Percentiles rank a stretch among this genome's conserved stretches.
Conservation (phyloP, 2,329 filamentous ascomycete species). For the Colletotrichum tropicale region DNA sequence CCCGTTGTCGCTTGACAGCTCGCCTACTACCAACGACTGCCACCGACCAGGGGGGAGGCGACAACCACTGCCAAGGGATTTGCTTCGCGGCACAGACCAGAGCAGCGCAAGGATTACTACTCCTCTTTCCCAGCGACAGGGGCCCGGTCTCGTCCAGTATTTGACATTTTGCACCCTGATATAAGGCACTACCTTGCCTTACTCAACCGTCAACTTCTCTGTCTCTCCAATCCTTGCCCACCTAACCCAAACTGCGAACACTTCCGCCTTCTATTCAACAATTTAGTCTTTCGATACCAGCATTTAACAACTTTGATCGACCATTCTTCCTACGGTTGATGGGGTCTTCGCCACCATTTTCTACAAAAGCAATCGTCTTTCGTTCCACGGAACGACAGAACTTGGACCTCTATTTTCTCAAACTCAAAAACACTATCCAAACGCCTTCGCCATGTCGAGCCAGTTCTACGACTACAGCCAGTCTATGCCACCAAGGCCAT, state of each 20-base stretch:
- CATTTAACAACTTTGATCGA: background rate
- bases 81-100: conserved; percentile 16
- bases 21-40: conserved; percentile 10
- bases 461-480: background rate
- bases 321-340: background rate
- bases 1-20: conserved; percentile 4
- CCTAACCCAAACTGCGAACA: background rate
- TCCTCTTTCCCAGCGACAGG: background rate
- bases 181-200: background rate
- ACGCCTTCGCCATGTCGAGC: background rate
- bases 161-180: conserved; percentile 8
- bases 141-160: background rate
- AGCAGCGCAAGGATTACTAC: conserved; percentile 13
- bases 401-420: background rate
- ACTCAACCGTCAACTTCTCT: background rate
- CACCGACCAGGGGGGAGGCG: background rate
- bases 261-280: background rate
- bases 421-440: background rate
- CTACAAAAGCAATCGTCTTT: background rate
- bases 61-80: conserved; percentile 3
- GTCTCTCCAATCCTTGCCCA: background rate
- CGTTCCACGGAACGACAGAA: background rate
- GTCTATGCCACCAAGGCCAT: background rate
- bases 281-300: background rate
- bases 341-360: background rate